Evolutionary conservation across 2,329 filamentous ascomycete genomes (phyloP).

Genomic region (Fusarium sp.): DNA sequence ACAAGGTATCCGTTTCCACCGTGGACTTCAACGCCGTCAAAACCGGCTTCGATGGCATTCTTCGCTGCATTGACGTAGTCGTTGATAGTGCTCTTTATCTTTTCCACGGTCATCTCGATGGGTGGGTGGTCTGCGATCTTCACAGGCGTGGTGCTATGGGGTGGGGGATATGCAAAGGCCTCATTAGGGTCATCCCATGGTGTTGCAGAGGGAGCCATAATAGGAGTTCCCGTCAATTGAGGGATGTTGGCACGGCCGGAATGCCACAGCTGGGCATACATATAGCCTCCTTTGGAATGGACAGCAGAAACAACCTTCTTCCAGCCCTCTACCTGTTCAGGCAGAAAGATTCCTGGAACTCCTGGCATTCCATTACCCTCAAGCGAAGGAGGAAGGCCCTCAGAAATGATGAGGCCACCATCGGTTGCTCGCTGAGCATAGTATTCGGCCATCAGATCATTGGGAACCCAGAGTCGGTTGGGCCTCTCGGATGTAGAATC

Average conservation of each 20-base stretch:
- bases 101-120: conserved; percentile 50
- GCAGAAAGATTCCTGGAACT: conserved; percentile 65
- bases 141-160: conserved; percentile 48
- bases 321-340: conserved; percentile 65
- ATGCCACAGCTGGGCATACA: conserved; percentile 68
- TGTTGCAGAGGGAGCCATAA: conserved; percentile 51
- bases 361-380: conserved; percentile 51
- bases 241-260: conserved; percentile 51
- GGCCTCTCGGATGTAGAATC: conserved; percentile 58
- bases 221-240: conserved; percentile 47
- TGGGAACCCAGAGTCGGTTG: conserved; percentile 47
- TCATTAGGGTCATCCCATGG: conserved; percentile 56
- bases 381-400: conserved; percentile 58
- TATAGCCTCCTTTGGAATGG: conserved; percentile 66
- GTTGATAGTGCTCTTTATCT: conserved; percentile 48
- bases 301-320: conserved; percentile 66
- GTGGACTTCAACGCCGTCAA: conserved; percentile 54
- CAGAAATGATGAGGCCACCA: conserved; percentile 54
- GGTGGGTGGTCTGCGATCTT: conserved; percentile 46
- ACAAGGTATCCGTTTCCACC: conserved; percentile 51
- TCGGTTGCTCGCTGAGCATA: conserved; percentile 53
- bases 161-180: conserved; percentile 48
- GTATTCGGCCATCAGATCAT: conserved; percentile 52
- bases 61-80: conserved; percentile 45
- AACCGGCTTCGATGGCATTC: conserved; percentile 62